A percentile compares a stretch with the other conserved stretches of the same genome.
Evolutionary conservation across 2,329 filamentous ascomycete genomes (phyloP).

Genomic region (Tolypocladium pustulatum): DNA sequence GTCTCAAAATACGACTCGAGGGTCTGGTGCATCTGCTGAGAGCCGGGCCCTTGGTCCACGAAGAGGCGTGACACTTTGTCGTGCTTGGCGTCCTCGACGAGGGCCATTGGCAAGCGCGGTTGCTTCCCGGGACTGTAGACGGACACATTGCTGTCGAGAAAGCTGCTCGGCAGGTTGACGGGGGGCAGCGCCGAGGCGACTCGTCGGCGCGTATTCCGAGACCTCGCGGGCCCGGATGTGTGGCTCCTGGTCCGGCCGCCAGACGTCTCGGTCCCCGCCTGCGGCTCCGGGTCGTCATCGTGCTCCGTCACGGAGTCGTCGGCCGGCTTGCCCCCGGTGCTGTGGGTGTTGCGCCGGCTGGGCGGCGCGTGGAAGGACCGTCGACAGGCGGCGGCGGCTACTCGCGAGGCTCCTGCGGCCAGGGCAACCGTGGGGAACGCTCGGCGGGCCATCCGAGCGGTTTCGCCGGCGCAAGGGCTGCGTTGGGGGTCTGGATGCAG

Average conservation of each 20-base stretch:
- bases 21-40: conserved; percentile 12
- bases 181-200: conserved; percentile 34
- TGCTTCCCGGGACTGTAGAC: conserved; percentile 12
- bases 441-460: conserved; percentile 20
- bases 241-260: conserved; percentile 16
- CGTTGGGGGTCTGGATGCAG: neutral
- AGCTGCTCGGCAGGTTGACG: conserved; percentile 45
- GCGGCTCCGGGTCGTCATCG: conserved; percentile 16
- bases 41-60: conserved; percentile 11
- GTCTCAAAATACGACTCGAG: conserved; percentile 21
- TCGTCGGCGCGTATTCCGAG: conserved; percentile 20
- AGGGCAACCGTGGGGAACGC: conserved; percentile 15
- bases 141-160: conserved; percentile 40
- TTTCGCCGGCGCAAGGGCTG: conserved; percentile 5
- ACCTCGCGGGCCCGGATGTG: conserved; percentile 14
- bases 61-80: conserved; percentile 19
- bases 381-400: conserved; percentile 6
- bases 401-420: conserved; percentile 13
- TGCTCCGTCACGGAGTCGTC: conserved; percentile 15
- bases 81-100: conserved; percentile 20
- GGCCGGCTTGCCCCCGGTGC: conserved; percentile 14
- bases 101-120: conserved; percentile 19
- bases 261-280: conserved; percentile 15
- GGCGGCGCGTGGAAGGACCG: conserved; percentile 13
- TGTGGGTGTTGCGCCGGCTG: conserved; percentile 7